Percentiles rank a stretch among this genome's conserved stretches.
Evolutionary conservation across 805 yeast species (phyloP).

Genomic region (Pichia manshurica): DNA sequence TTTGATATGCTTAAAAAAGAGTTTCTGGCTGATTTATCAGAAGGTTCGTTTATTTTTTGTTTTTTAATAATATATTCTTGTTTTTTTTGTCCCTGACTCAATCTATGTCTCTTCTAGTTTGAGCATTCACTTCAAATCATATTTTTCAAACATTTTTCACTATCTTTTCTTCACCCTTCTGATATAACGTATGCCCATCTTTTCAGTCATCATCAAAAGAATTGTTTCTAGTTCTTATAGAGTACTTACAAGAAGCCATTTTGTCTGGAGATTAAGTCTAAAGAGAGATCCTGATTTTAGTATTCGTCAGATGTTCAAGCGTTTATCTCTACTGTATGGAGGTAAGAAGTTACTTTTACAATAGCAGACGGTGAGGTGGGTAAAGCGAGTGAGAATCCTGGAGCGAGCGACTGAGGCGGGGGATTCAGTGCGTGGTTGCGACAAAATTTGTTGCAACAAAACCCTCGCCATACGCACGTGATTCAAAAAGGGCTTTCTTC

Average conservation of each 20-base stretch:
- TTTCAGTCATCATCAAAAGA: background rate
- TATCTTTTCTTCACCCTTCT: background rate
- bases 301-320: no score
- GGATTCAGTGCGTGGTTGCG: conserved; percentile 5
- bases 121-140: no score
- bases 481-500: background rate
- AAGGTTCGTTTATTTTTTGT: no score
- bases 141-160: background rate
- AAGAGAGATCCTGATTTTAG: background rate
- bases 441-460: conserved; percentile 14
- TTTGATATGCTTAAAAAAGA: no score
- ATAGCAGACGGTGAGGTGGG: background rate
- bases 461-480: conserved; percentile 14
- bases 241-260: conserved; percentile 30
- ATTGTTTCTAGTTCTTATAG: background rate
- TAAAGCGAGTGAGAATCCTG: background rate
- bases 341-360: background rate
- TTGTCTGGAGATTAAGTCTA: conserved; percentile 3
- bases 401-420: background rate
- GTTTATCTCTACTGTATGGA: no score
- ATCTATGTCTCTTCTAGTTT: no score
- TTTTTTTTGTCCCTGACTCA: no score
- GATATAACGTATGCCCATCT: no score
- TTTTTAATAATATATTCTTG: no score
- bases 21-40: no score